Conservation (phyloP, 495 filamentous ascomycete genomes). For the Staphylotrichum tortipilum region DNA sequence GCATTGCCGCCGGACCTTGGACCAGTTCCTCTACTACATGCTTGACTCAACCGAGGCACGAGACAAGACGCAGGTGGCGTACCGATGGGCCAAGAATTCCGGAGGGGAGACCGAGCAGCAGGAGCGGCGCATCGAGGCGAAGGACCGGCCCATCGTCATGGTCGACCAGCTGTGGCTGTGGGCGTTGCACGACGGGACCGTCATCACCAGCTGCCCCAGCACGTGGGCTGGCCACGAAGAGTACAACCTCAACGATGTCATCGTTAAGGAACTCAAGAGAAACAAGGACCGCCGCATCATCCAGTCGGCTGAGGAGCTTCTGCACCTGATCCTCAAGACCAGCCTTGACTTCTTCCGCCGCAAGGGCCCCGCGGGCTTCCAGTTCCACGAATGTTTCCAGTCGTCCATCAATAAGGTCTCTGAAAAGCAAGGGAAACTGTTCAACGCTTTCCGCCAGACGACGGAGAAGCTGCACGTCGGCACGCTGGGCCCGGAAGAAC, state of each 20-base stretch:
- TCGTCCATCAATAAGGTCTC: slow-evolving; percentile 16
- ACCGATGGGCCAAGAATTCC: slow-evolving; percentile 10
- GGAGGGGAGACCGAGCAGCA: no score
- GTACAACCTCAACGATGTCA: slow-evolving; percentile 8
- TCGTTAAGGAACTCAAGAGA: slow-evolving; percentile 6
- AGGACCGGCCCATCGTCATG: slow-evolving; percentile 16
- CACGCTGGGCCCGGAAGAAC: slow-evolving; percentile 6
- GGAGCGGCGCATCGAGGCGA: neutral
- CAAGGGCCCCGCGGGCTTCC: slow-evolving; percentile 7
- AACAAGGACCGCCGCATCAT: slow-evolving; percentile 15
- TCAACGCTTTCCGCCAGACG: slow-evolving; percentile 8
- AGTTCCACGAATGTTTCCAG: slow-evolving; percentile 17
- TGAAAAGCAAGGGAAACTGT: slow-evolving; percentile 9
- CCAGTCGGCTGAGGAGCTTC: slow-evolving; percentile 11
- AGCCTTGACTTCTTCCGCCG: slow-evolving; percentile 16
- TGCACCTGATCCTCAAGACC: slow-evolving; percentile 11
- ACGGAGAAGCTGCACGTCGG: slow-evolving; percentile 8
- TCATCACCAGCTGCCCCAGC: slow-evolving; percentile 15
- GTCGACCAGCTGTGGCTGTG: slow-evolving; percentile 19
- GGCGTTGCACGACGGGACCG: slow-evolving; percentile 13
- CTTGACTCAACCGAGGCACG: slow-evolving; percentile 11
- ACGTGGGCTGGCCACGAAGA: slow-evolving; percentile 1
- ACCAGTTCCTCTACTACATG: slow-evolving; percentile 18
- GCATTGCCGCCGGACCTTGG: slow-evolving; percentile 14
- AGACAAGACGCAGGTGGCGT: slow-evolving; percentile 15